Percentiles rank a stretch among this genome's conserved stretches.
Conservation (phyloP, 1,139 yeast species). For the Nakaseomyces bracarensis region DNA sequence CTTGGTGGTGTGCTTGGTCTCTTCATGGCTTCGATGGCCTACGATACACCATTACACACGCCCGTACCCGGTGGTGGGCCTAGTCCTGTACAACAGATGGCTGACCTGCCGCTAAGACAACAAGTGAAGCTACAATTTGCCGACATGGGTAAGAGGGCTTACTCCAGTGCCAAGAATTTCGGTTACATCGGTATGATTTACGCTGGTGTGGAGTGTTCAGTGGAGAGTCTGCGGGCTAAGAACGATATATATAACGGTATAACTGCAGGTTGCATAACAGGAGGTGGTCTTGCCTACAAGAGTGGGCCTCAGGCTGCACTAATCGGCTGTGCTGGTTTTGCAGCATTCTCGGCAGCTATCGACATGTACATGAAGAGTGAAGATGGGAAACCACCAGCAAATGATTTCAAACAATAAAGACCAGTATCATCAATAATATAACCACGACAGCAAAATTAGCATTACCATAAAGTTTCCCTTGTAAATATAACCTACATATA, state of each 20-base stretch:
- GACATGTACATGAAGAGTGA: constrained; percentile 87
- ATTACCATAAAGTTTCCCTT: too few species aligned
- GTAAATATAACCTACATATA: too few species aligned
- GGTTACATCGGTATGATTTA: constrained; percentile 92
- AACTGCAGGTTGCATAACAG: constrained; percentile 91
- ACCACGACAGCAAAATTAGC: too few species aligned
- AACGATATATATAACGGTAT: constrained; percentile 90
- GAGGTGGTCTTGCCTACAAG: constrained; percentile 88
- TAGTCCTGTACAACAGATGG: constrained; percentile 35
- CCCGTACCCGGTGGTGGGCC: constrained; percentile 38
- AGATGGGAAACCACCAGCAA: constrained; percentile 72
- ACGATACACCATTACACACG: constrained; percentile 33
- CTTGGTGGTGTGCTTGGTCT: constrained; percentile 95
- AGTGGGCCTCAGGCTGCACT: constrained; percentile 91
- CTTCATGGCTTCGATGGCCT: constrained; percentile 83
- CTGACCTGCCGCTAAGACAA: constrained; percentile 83
- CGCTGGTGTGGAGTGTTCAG: constrained; percentile 89
- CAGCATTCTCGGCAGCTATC: constrained; percentile 90
- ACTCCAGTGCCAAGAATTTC: constrained; percentile 83
- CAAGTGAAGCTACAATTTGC: constrained; percentile 86
- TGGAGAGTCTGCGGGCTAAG: constrained; percentile 72
- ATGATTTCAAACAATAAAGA: constrained; percentile 82
- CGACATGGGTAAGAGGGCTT: constrained; percentile 87
- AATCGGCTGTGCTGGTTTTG: constrained; percentile 95
- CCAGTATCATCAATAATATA: too few species aligned